These are phyloP conservation scores for Chytriomyces hyalinus DNA, from an alignment of 192 early-diverging fungal species.

Conservation along the genomic window DNA sequence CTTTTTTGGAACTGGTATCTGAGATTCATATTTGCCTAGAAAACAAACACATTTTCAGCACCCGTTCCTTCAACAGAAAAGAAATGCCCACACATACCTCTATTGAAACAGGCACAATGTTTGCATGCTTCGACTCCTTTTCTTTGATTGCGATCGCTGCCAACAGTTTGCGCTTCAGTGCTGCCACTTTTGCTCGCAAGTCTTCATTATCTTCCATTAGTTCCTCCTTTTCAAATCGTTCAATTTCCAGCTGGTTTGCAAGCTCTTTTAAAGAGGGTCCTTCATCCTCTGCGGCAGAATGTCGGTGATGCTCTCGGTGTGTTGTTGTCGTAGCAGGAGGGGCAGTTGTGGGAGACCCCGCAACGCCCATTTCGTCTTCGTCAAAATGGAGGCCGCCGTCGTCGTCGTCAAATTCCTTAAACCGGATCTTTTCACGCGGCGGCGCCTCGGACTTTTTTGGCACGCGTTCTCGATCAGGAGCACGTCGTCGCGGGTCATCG, in stretches of 20 bases:
- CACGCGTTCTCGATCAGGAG: too few relatives aligned
- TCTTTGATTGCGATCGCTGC: constrained; percentile 10
- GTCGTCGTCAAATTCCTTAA: background rate
- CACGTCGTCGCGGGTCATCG: background rate
- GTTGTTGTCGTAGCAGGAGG: background rate
- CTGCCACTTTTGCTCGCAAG: constrained; percentile 27
- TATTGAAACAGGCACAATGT: constrained; percentile 28
- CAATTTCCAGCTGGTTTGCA: constrained; percentile 17
- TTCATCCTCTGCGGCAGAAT: background rate
- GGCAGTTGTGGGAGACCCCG: background rate
- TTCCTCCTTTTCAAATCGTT: constrained; percentile 20
- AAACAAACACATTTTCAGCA: background rate
- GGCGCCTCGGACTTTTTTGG: too few relatives aligned
- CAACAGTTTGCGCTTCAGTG: constrained; percentile 30
- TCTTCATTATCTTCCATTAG: constrained; percentile 28
- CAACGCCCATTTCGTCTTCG: constrained; percentile 18
- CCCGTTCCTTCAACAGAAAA: background rate
- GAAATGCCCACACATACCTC: constrained; percentile 29
- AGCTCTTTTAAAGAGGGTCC: constrained; percentile 6
- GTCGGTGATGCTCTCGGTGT: background rate
- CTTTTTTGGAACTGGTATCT: constrained; percentile 35
- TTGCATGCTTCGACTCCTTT: constrained; percentile 1
- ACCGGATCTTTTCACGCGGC: too few relatives aligned
- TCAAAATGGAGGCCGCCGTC: background rate
- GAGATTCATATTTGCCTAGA: constrained; percentile 38